These are phyloP conservation scores for Boletus reticulatus DNA, from an alignment of 768 basidiomycete genomes.

Conservation along the genomic window DNA sequence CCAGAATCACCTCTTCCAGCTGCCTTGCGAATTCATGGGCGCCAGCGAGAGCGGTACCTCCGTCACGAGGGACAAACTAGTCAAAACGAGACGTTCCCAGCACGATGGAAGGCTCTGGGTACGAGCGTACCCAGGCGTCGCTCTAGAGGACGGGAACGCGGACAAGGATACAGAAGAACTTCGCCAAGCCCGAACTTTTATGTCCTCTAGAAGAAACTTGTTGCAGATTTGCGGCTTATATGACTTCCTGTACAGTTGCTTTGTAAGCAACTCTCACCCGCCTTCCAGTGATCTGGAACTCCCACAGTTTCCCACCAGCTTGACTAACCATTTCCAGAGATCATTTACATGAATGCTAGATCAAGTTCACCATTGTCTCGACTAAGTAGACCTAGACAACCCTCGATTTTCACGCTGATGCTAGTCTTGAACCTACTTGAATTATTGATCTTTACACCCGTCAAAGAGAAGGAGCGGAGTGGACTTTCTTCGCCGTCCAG, in stretches of 20 bases:
- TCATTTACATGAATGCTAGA: too few relatives aligned
- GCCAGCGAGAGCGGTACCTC: constrained; percentile 73
- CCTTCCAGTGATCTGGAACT: too few relatives aligned
- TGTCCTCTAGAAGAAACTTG: constrained; percentile 55
- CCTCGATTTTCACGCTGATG: too few relatives aligned
- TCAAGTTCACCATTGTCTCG: too few relatives aligned
- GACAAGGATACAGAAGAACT: constrained; percentile 84
- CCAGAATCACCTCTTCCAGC: constrained; percentile 36
- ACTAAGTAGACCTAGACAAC: too few relatives aligned
- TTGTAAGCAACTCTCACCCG: constrained; percentile 43
- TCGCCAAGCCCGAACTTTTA: constrained; percentile 89
- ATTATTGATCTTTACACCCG: too few relatives aligned
- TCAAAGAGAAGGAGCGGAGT: too few relatives aligned
- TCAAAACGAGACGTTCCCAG: constrained; percentile 41
- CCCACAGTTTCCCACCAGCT: too few relatives aligned
- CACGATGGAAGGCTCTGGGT: constrained; percentile 34
- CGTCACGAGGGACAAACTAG: constrained; percentile 40
- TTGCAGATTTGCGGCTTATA: constrained; percentile 5
- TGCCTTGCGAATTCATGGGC: constrained; percentile 57
- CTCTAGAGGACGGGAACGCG: constrained; percentile 94
- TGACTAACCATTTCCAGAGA: too few relatives aligned
- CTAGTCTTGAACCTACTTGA: too few relatives aligned
- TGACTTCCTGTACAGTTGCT: constrained; percentile 30
- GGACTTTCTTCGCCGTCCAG: too few relatives aligned
- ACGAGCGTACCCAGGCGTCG: constrained; percentile 37